Evolutionary conservation across 2,329 filamentous ascomycete genomes (phyloP), one percentile per base, ranked within the genome.

Genomic region (Pseudonectria foliicola): DNA sequence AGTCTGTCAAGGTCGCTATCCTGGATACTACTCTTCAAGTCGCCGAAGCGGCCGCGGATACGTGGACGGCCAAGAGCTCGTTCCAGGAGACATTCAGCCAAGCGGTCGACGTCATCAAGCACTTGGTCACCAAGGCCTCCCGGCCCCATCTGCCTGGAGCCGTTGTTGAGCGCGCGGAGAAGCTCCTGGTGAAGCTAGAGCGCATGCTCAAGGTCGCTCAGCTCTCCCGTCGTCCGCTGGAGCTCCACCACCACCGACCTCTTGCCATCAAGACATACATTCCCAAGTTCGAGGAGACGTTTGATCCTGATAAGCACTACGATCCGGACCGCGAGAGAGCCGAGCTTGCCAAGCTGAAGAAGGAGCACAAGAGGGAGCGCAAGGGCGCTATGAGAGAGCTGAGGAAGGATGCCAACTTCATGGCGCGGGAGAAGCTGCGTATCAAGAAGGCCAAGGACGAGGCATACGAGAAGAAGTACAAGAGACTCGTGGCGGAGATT

Each of bases 401-500:
- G 51, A 77, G 92, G 57, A 96, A 95, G 71, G 93, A 98, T 54
- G 85, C 88, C 36, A 86, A 84, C 60, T 96, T 98, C 57, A 79
- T 96, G 67, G 87, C 88, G 24, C 74, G 90, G 49, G 89, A 95
- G 73, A 85, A 85, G 62, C 70, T 98, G 53, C 76, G 78, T 52
- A 73, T 93, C 68, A 96, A 96, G 80, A 95, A 89, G 73, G 85
- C 85, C 67, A 82, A 79, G 67, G 92, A 96, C 68, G 78, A 77
- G 38, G 88, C 85, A 46, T 96, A 98, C 70, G 90, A 96, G 71
- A 85, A 85, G 71, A 96, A 96, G 74, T 94, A 90, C 70, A 85
- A 83, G 71, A 77, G 83, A 46, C 70, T 98, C 41, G 79, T 96
- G 49, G 85, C 89, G 8, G 89, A 95, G 73, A 95, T 98, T 52